Conservation (phyloP, 768 basidiomycete genomes). For the Cytidiella melzeri region DNA sequence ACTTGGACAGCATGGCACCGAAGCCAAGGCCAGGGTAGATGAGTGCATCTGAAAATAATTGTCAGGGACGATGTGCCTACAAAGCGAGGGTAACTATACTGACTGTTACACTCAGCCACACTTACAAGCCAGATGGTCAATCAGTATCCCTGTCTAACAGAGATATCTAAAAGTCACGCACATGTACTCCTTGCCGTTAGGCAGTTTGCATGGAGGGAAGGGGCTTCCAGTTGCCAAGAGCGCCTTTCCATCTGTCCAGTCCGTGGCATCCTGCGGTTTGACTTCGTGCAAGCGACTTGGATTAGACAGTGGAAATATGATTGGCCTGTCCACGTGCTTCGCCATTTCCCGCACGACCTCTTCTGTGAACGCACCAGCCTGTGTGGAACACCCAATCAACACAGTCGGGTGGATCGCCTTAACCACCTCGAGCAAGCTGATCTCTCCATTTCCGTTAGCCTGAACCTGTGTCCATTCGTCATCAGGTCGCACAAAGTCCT, state of each 20-base stretch:
- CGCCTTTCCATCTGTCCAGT: slow-evolving; percentile 78
- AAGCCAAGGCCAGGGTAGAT: slow-evolving; percentile 86
- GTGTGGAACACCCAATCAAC: slow-evolving; percentile 80
- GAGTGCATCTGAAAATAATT: slow-evolving; percentile 45
- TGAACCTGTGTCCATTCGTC: slow-evolving; percentile 45
- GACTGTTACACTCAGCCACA: slow-evolving; percentile 70
- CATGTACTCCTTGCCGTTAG: slow-evolving; percentile 60
- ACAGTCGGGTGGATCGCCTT: slow-evolving; percentile 72
- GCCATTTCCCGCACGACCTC: slow-evolving; percentile 66
- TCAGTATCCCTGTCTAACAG: not conserved
- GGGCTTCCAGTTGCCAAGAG: slow-evolving; percentile 82
- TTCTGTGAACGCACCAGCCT: slow-evolving; percentile 71
- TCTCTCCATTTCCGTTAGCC: slow-evolving; percentile 33
- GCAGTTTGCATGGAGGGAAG: slow-evolving; percentile 67
- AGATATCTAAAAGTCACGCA: slow-evolving; percentile 28
- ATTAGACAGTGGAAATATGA: slow-evolving; percentile 82
- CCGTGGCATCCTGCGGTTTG: slow-evolving; percentile 59
- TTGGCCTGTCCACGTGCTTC: slow-evolving; percentile 61
- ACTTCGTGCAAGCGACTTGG: slow-evolving; percentile 76
- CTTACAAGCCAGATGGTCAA: slow-evolving; percentile 27
- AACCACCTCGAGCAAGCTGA: slow-evolving; percentile 62
- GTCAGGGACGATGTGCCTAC: not conserved
- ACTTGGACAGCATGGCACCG: slow-evolving; percentile 65
- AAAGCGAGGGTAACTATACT: slow-evolving; percentile 10
- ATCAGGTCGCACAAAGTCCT: slow-evolving; percentile 51